Base-by-base conservation (phyloP, 352 stramenopile genomes). In the Phytophthora pisi region DNA sequence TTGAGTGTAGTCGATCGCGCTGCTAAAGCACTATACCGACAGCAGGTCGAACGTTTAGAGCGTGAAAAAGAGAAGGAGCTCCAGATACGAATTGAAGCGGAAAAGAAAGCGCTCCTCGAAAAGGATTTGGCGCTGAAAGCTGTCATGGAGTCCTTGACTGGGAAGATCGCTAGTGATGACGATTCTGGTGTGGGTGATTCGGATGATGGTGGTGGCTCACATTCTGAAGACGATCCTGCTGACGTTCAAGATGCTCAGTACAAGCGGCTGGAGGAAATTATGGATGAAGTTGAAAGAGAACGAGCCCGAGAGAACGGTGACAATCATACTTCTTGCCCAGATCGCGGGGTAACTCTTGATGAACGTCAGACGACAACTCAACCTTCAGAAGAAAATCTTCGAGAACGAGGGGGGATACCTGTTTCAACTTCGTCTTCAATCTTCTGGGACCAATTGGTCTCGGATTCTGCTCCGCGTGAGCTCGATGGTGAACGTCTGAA, bases 1-100 rank as follows among this genome's bases (percentile, higher is more conserved):
- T 74, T 93, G 7, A 93, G 82, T 59, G 82, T 93, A 8, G 76
- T 93, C 46, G 74, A 91, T 20, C 64, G 77, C 28, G 66, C 72
- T 26, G 85, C 85, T 18, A 77, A 79, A 45, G 72, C 72, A 20
- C n/a, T 88, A 11, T 90, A 75, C 8, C 26, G 78, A 7, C 69
- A 91, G 53, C 82, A 90, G 49, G 24, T 49, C 2, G 65, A 85
- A 23, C 61, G 52, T 43, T 50, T 53, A 15, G 50, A 70, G 24
- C 57, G 36, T 11, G 30, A 66, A 26, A 68, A 57, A 34, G 66
- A 79, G 11, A 46, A 61, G n/a, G 26, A 61, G 18, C 28, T 79
- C 13, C 61, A 66, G 4, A 36, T 63, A 24, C 64, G 56, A 45
- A 67, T 73, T 3, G 45, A 73, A 61, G 55, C 51, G 6, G 69